Conservation (phyloP, 2,329 filamentous ascomycete genomes). For the Ophiostoma sp. region DNA sequence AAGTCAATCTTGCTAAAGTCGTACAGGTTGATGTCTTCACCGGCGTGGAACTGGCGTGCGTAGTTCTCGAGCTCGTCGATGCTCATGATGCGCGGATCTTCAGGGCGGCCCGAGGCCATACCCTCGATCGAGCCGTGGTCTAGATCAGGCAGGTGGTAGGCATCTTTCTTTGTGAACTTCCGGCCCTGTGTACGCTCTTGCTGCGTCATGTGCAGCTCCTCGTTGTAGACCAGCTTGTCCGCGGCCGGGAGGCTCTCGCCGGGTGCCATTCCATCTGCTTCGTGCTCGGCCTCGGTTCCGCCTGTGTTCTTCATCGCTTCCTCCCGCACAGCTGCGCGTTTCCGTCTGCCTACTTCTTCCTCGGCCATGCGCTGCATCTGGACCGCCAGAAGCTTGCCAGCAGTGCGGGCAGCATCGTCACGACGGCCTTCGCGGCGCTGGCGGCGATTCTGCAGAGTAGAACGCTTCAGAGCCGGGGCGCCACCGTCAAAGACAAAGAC, state of each 20-base stretch:
- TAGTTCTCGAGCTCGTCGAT: constrained; percentile 92
- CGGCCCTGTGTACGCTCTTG: constrained; percentile 68
- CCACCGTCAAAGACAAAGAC: constrained; percentile 98
- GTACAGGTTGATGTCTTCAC: constrained; percentile 86
- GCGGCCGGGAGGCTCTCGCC: constrained; percentile 63
- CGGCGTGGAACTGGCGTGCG: constrained; percentile 82
- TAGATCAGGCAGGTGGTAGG: constrained; percentile 88
- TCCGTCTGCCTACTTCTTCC: constrained; percentile 69
- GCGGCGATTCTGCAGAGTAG: constrained; percentile 78
- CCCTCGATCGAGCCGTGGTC: constrained; percentile 66
- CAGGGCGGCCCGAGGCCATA: constrained; percentile 67
- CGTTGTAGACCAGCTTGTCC: constrained; percentile 75
- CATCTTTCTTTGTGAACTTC: constrained; percentile 84
- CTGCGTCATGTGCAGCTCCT: constrained; percentile 77
- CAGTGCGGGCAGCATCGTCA: constrained; percentile 88
- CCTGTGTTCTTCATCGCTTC: constrained; percentile 35
- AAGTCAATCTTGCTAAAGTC: constrained; percentile 99
- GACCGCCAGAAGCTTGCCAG: constrained; percentile 82
- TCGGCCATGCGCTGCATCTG: constrained; percentile 91
- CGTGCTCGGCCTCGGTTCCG: constrained; percentile 30
- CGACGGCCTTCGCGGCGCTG: constrained; percentile 76
- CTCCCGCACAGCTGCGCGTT: constrained; percentile 37
- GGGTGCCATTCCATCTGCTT: constrained; percentile 47
- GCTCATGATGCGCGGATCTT: constrained; percentile 95
- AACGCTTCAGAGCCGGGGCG: constrained; percentile 81